A percentile compares a stretch with the other conserved stretches of the same genome.
Evolutionary conservation across 2,329 filamentous ascomycete species (phyloP).

Genomic region (Cercospora sesami): DNA sequence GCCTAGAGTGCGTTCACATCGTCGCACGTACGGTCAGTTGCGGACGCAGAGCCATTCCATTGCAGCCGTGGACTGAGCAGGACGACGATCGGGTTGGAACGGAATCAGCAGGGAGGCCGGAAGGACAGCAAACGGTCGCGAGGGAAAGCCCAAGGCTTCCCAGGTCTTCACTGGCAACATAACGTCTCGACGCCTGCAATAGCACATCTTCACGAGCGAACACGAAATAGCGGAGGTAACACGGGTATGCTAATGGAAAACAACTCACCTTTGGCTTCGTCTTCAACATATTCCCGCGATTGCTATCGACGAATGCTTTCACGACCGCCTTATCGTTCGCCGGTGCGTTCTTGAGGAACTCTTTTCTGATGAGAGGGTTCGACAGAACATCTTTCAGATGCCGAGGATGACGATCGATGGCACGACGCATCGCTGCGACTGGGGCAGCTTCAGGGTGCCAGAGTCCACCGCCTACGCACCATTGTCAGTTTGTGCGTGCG

Average conservation of each 20-base stretch:
- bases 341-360: slow-evolving; percentile 56
- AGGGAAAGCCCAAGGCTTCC: background rate
- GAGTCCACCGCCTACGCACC: slow-evolving; percentile 65
- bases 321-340: slow-evolving; percentile 53
- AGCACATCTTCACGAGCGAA: background rate
- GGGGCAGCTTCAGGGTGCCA: slow-evolving; percentile 73
- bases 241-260: background rate
- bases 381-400: slow-evolving; percentile 68
- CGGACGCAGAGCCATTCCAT: background rate
- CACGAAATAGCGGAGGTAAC: background rate
- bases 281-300: slow-evolving; percentile 75
- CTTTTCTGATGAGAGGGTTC: slow-evolving; percentile 60
- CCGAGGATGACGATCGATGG: slow-evolving; percentile 71
- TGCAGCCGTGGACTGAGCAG: background rate
- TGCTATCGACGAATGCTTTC: slow-evolving; percentile 65
- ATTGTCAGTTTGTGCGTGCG: background rate
- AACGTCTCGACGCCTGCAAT: background rate
- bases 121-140: background rate
- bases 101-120: background rate
- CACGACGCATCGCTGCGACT: slow-evolving; percentile 67
- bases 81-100: background rate
- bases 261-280: slow-evolving; percentile 75
- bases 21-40: background rate
- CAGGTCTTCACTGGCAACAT: background rate
- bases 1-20: background rate